Base-by-base conservation (phyloP, 441 rosid species). In the Pelargonium fulgidum region DNA sequence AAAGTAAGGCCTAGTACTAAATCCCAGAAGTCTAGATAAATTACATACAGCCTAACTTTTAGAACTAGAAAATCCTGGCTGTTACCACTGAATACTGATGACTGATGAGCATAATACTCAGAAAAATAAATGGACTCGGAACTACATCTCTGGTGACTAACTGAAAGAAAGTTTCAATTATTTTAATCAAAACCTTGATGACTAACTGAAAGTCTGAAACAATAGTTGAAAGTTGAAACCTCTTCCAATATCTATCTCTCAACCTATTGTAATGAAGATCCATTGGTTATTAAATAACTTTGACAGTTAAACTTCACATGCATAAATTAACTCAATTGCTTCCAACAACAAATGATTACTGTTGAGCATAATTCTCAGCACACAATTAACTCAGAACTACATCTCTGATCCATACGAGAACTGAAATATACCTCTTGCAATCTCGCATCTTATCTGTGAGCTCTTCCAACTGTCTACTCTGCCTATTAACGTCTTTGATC, bases 381-480 rank as follows among this genome's bases (percentile, higher is more conserved):
- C 5, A n/a, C 19, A 52, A 52, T 52, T 52, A 42, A 69, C 19
- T 39, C 24, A 71, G 59, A 17, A 26, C 29, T 26, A 39, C 4
- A 3, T 39, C 11, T 16, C 2, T 8, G 7, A 64, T 19, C 24
- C 12, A 7, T 8, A 48, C 64, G 44, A 24, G 47, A 52, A 67
- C 24, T 36, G 0, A 10, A 9, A 63, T 11, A 22, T 75, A 91
- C 98, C 99, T 93, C 71, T 91, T 93, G 66, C 99, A 93, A 8
- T 91, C 99, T 14, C 92, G 86, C 97, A 93, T 88, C 81, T 91
- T 93, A 61, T 74, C 96, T 0, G 96, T 87, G 74, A 89, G 96
- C 78, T 91, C 96, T 75, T 93, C 93, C 78, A 93, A 76, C 74
- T 93, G 99, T 80, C 97, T 84, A 70, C 92, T 88, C 77, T 87